Base-by-base conservation (phyloP, 768 basidiomycete genomes). In the Cubamyces sp. region DNA sequence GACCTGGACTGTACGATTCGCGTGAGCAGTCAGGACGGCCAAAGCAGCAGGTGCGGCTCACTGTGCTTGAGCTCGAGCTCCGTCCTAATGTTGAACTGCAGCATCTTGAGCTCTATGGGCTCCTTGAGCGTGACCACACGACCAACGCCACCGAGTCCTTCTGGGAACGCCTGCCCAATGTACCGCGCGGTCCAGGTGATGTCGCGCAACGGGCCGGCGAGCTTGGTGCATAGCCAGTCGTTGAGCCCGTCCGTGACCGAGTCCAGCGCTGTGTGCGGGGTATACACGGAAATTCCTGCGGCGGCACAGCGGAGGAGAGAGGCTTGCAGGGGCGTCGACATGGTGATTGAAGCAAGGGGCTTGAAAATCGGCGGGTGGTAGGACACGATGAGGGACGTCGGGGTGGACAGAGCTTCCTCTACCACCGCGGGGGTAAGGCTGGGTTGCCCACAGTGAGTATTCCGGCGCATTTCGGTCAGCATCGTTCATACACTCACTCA, bases 361-460 rank as follows among this genome's bases (percentile, higher is more conserved):
- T 78, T 82, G 81, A 94, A 95, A 67, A 95, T 89, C 2, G 91
- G 83, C 5, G 94, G 90, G 73, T 95, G 94, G 77, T 96, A 96
- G 23, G 90, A 79, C 15, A 96, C 79, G 63, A 96, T 87, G 55
- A 87, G 81, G 8, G 85, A 82, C 0, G 87, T 81, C 19, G 83
- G 80, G 0, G 80, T 78, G 3, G 81, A 74, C 28, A 93, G 73
- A 0, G 91, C 86, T 76, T 92, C 90, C 41, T 82, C 77, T 49
- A 85, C 77, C 40, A 94, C 91, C 54, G 86, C 78, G 46, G 88
- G 76, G 15, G 93, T 90, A 56, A 93, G 75, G 76, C 94, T 95
- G 39, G 7, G 14, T 3, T 19, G 3, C 26, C 16, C 15, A 37
- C 12, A 28, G 48, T 41, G 5, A 50, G 50, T 11, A 37, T 25